phyloP scores from a whole-genome alignment of 73 alveolate genomes.

The Paramecium octaurelia region DNA sequence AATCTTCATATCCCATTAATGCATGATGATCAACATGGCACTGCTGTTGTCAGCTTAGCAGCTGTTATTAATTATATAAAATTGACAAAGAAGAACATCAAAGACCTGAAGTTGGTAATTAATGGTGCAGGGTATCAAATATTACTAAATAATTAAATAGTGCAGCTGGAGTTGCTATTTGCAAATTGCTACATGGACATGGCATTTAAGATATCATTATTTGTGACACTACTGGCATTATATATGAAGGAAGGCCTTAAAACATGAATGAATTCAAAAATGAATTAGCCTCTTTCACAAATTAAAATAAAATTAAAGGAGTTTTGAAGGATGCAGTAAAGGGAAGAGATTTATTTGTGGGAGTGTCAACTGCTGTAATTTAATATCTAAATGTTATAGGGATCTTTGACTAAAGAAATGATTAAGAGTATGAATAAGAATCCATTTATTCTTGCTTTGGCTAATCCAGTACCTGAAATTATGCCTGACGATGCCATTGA shows the following conservation, averaged over 20 bases:
- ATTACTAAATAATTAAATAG: background rate
- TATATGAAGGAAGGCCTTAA: conserved; percentile 81
- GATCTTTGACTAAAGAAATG: conserved; percentile 73
- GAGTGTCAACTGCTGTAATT: conserved; percentile 74
- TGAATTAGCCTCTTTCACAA: conserved; percentile 70
- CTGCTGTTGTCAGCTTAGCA: conserved; percentile 83
- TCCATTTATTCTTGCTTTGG: conserved; percentile 86
- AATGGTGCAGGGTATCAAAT: conserved; percentile 80
- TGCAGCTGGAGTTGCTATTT: conserved; percentile 91
- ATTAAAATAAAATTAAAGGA: conserved; percentile 55
- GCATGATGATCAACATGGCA: conserved; percentile 92
- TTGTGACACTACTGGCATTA: conserved; percentile 85
- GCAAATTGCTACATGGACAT: conserved; percentile 71
- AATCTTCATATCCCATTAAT: conserved; percentile 76
- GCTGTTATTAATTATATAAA: conserved; percentile 78
- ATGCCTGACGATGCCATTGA: conserved; percentile 82
- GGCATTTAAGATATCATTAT: conserved; percentile 75
- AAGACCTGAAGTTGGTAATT: conserved; percentile 72
- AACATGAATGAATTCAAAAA: conserved; percentile 86
- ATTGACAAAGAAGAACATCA: conserved; percentile 65
- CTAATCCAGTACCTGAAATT: conserved; percentile 91
- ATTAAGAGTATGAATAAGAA: conserved; percentile 69
- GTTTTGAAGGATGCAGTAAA: conserved; percentile 71
- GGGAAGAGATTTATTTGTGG: conserved; percentile 86
- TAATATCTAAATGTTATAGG: background rate